Conservation (phyloP, 805 yeast genomes). For the Lipomyces spencermartinsiae region DNA sequence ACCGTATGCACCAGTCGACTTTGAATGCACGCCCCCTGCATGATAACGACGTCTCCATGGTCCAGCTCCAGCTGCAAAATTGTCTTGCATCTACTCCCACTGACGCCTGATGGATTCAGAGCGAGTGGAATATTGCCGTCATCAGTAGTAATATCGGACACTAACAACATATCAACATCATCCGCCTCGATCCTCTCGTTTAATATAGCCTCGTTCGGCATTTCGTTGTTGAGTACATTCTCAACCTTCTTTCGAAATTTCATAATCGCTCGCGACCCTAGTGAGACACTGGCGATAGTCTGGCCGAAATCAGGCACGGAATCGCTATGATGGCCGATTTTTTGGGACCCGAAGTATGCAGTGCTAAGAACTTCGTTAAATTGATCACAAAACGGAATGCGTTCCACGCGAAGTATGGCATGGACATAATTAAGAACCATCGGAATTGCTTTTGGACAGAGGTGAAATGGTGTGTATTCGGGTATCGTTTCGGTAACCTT, state of each 20-base stretch:
- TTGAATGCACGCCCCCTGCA: slow-evolving; percentile 8
- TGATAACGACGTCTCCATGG: slow-evolving; percentile 15
- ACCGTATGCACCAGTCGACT: background rate
- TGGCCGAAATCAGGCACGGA: slow-evolving; percentile 11
- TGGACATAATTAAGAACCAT: slow-evolving; percentile 5
- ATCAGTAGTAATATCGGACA: background rate
- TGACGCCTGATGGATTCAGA: background rate
- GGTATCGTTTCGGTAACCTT: background rate
- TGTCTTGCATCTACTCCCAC: background rate
- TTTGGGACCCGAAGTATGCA: slow-evolving; percentile 6
- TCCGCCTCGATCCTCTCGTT: background rate
- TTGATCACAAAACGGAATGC: background rate
- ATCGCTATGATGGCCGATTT: slow-evolving; percentile 12
- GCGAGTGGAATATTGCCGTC: background rate
- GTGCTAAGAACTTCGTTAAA: slow-evolving; percentile 16
- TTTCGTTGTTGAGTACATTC: background rate
- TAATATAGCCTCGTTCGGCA: background rate
- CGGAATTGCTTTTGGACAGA: slow-evolving; percentile 3
- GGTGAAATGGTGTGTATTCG: slow-evolving; percentile 3
- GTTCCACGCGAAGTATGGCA: background rate
- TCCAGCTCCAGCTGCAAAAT: slow-evolving; percentile 10
- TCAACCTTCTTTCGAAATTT: background rate
- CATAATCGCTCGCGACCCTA: slow-evolving; percentile 13
- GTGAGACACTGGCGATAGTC: slow-evolving; percentile 15
- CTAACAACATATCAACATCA: background rate